These are phyloP conservation scores for Megacollybia marginata DNA, from an alignment of 768 basidiomycete genomes.

Conservation along the genomic window DNA sequence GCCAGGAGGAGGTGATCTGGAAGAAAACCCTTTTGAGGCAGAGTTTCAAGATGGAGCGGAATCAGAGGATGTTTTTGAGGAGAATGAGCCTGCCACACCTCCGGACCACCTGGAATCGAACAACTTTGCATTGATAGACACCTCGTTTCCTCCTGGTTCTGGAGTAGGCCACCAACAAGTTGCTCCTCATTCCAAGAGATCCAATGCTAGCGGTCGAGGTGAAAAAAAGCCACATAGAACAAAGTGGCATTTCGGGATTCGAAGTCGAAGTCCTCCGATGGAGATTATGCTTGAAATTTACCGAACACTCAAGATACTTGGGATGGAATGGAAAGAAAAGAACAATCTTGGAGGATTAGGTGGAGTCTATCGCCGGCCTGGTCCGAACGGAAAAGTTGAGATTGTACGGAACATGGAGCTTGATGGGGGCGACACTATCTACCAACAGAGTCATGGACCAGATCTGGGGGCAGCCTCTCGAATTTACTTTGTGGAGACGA, in stretches of 20 bases:
- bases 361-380: conserved; percentile 31
- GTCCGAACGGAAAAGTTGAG: conserved; percentile 42
- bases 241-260: conserved; percentile 98
- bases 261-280: conserved; percentile 92
- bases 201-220: conserved; percentile 22
- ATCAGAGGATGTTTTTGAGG: conserved; percentile 49
- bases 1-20: conserved; percentile 50
- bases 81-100: conserved; percentile 35
- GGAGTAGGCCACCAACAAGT: conserved; percentile 51
- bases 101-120: conserved; percentile 37
- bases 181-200: conserved; percentile 56
- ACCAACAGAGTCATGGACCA: neutral
- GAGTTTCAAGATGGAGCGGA: conserved; percentile 52
- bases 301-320: conserved; percentile 78
- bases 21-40: conserved; percentile 77
- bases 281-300: conserved; percentile 99
- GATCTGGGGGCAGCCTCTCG: conserved; percentile 64
- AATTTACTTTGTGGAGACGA: conserved; percentile 91
- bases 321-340: conserved; percentile 98
- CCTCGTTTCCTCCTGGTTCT: conserved; percentile 56
- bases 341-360: conserved; percentile 68
- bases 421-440: conserved; percentile 29
- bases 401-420: conserved; percentile 59
- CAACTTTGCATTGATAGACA: conserved; percentile 85
- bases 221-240: conserved; percentile 74